Conservation (phyloP, 495 filamentous ascomycete species). For the Hypoxylon crocopeplum region DNA sequence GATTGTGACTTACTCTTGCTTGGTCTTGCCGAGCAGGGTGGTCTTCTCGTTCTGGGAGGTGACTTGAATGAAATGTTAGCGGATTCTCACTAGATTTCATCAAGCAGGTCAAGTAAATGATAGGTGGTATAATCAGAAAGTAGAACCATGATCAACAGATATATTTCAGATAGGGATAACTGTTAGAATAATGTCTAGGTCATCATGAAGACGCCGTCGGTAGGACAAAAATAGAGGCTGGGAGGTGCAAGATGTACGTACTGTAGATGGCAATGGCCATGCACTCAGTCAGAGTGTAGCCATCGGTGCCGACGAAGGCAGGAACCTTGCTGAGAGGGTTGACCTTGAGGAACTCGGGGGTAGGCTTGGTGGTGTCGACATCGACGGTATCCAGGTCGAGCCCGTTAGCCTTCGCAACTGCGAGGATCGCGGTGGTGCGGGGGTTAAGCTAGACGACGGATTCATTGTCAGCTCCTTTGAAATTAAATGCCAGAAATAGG, state of each 20-base stretch:
- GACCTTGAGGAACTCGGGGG: slow-evolving; percentile 79
- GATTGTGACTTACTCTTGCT: slow-evolving; percentile 78
- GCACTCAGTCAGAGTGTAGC: slow-evolving; percentile 84
- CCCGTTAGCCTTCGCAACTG: slow-evolving; percentile 94
- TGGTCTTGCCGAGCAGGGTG: slow-evolving; percentile 97
- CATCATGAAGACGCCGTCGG: slow-evolving; percentile 68
- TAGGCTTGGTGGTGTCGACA: slow-evolving; percentile 65
- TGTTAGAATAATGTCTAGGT: slow-evolving; percentile 73
- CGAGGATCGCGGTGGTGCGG: slow-evolving; percentile 85
- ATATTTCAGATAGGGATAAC: slow-evolving; percentile 99
- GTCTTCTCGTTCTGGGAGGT: slow-evolving; percentile 99
- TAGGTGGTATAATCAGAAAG: slow-evolving; percentile 58
- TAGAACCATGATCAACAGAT: slow-evolving; percentile 76
- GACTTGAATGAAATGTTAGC: slow-evolving; percentile 65
- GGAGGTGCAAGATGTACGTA: slow-evolving; percentile 62
- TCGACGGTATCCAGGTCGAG: slow-evolving; percentile 86
- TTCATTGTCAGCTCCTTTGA: slow-evolving; percentile 41
- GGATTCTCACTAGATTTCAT: slow-evolving; percentile 33
- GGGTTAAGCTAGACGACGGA: slow-evolving; percentile 71
- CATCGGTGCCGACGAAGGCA: slow-evolving; percentile 90
- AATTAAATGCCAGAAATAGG: too few relatives aligned
- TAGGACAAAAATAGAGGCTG: slow-evolving; percentile 15
- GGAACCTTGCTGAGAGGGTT: slow-evolving; percentile 91
- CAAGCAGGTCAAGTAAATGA: slow-evolving; percentile 7
- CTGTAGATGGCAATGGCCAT: slow-evolving; percentile 97